Evolutionary conservation across 352 stramenopile genomes (phyloP), one percentile per base, ranked within the genome.

Genomic region (Pythium sukuiense): DNA sequence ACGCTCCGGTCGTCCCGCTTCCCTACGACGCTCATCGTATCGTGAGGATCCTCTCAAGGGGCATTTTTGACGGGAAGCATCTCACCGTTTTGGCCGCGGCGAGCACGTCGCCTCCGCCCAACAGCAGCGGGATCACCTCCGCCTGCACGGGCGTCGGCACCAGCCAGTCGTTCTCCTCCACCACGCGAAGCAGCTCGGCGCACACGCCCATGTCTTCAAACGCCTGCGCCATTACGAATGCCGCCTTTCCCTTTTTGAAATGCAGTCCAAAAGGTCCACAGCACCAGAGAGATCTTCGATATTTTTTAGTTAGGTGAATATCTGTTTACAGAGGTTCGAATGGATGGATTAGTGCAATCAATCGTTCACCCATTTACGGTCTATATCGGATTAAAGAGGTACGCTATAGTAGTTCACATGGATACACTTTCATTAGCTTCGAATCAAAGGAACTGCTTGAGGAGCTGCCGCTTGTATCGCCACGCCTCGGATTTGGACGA

Each of bases 391-490:
- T 16, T 6, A 32, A 32, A 32, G 45, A 53, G 45, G 45, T 53
- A 32, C 45, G 6, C 43, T 27, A 32, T 30, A 16, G 13, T 7
- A 48, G 13, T 3, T 7, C 13, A 48, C 39, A 48, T 48, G 39
- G 39, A n/a, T 48, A 24, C 39, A 48, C 39, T 48, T 48, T 43
- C 16, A 12, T 14, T 49, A 8, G 16, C 5, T 26, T 52, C 48
- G n/a, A 14, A 16, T 79, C 54, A 81, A 9, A 91, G 59, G 33
- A 89, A 90, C 56, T 93, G 79, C 69, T 91, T 88, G 18, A 93
- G 72, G 48, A 91, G 63, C 74, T 93, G 85, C 14, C 81, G 78
- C 66, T 91, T 93, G 80, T 90, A 90, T 50, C 76, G 65, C 79
- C 79, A 91, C 6, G 79, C 82, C 62, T 90, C 81, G 6, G 80